A percentile compares a stretch with the other conserved stretches of the same genome.
These are phyloP conservation scores for Nannochloropsis salina DNA, from an alignment of 108 stramenopile genomes.

Conservation along the genomic window DNA sequence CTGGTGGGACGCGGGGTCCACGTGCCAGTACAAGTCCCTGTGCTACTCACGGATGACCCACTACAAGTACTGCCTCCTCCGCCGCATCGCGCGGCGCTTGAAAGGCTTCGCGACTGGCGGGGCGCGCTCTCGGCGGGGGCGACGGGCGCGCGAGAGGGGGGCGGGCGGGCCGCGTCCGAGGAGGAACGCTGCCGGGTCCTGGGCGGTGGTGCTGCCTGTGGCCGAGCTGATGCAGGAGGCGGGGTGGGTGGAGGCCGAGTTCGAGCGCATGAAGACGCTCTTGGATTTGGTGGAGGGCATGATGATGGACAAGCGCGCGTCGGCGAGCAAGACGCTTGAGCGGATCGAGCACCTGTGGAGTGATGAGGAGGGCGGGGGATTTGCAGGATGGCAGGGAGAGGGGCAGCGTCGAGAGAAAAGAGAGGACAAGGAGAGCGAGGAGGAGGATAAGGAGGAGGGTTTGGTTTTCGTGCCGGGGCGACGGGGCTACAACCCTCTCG, in stretches of 20 bases:
- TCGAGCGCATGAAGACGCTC: background rate
- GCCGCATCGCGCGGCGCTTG: background rate
- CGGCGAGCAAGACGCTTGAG: background rate
- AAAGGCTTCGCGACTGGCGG: background rate
- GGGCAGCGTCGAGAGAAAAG: background rate
- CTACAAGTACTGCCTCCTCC: slow-evolving; percentile 3
- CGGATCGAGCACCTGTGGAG: background rate
- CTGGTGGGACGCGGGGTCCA: background rate
- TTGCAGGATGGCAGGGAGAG: background rate
- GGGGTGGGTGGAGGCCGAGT: slow-evolving; percentile 17
- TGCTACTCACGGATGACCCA: slow-evolving; percentile 17
- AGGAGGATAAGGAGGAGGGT: background rate
- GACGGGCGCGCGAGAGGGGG: background rate
- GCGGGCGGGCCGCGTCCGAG: background rate
- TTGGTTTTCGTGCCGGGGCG: background rate
- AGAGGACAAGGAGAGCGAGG: background rate
- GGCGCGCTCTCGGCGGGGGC: background rate
- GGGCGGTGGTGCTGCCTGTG: background rate
- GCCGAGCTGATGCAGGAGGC: background rate
- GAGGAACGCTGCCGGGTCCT: background rate
- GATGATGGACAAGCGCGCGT: background rate
- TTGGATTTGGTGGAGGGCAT: background rate
- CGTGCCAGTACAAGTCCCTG: slow-evolving; percentile 12
- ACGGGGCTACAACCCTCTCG: background rate
- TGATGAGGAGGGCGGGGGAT: background rate